Evolutionary conservation across 768 basidiomycete genomes (phyloP), one percentile per base, ranked within the genome.

Genomic region (Dioszegia aurantiaca): DNA sequence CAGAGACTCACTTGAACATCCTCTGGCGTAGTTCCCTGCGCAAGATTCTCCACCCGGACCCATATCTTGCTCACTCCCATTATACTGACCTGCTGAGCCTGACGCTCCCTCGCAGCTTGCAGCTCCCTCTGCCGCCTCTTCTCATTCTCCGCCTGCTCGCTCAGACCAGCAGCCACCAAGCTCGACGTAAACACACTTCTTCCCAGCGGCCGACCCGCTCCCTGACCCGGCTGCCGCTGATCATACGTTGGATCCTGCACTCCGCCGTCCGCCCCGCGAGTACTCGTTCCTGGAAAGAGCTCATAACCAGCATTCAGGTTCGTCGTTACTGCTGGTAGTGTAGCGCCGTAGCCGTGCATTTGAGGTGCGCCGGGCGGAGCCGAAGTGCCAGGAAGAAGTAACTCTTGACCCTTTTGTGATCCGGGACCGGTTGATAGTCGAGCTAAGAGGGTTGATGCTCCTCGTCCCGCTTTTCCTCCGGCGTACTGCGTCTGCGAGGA

Each of bases 11-110:
- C 80, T 72, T 84, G 83, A 46, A 91, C 89, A 73, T 91, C 89
- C 16, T 87, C 88, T 16, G 86, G 81, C 8, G 87, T 89, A 24
- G 89, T 90, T 1, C 89, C 89, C 11, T 78, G 77, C 10, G 86
- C 86, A 23, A 91, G 77, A 2, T 87, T 88, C 2, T 83, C 80
- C 23, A 91, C 85, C 70, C 89, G 83, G 0, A 91, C 84, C 33
- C 60, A 64, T 3, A 62, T 55, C 85, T 84, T 26, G 67, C 73
- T 39, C 81, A 77, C 26, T 6, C 71, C 71, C 51, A 66, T 55
- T 27, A 73, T 73, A 31, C 55, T 66, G 5, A 72, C 65, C n/a
- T n/a, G n/a, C n/a, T n/a, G n/a, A 23, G 42, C 47, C 40, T 39
- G 37, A 53, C 30, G 21, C 41, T 42, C 26, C 6, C 19, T 10